Evolutionary conservation across 23 red algal genomes (phyloP).

Genomic region (Gracilaria gracilis): DNA sequence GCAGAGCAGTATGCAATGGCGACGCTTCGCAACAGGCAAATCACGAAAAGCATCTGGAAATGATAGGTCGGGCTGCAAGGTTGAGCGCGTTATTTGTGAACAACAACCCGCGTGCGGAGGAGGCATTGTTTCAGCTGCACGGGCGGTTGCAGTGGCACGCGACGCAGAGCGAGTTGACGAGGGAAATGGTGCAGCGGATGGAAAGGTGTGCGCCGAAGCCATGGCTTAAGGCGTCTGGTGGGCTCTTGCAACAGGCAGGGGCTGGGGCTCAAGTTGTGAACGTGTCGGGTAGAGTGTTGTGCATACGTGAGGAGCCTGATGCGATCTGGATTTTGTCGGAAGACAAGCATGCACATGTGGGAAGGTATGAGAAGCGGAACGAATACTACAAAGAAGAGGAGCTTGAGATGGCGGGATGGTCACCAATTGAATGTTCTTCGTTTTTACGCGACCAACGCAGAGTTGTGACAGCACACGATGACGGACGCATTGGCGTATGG

Average conservation of each 20-base stretch:
- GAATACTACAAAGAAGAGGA: no score
- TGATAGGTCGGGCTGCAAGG: background rate
- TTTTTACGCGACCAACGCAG: background rate
- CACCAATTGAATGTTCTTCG: background rate
- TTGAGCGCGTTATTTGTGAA: background rate
- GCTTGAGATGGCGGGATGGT: no score
- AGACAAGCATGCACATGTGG: no score
- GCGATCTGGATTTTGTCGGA: background rate
- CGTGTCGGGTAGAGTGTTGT: background rate
- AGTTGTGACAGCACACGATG: background rate
- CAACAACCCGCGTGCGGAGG: background rate
- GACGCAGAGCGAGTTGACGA: background rate
- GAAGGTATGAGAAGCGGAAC: no score
- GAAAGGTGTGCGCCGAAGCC: slow-evolving; percentile 26
- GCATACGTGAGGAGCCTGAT: background rate
- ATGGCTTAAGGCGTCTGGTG: background rate
- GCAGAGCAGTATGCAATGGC: no score
- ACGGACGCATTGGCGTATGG: background rate
- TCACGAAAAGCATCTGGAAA: background rate
- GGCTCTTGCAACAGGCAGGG: slow-evolving; percentile 21
- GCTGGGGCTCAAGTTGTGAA: background rate
- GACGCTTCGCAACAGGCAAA: no score
- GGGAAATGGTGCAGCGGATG: slow-evolving; percentile 1
- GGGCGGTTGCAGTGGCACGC: background rate
- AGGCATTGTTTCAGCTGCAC: slow-evolving; percentile 27